These are phyloP conservation scores for Elsinoe ampelina DNA, from an alignment of 2,329 filamentous ascomycete genomes.

Conservation along the genomic window DNA sequence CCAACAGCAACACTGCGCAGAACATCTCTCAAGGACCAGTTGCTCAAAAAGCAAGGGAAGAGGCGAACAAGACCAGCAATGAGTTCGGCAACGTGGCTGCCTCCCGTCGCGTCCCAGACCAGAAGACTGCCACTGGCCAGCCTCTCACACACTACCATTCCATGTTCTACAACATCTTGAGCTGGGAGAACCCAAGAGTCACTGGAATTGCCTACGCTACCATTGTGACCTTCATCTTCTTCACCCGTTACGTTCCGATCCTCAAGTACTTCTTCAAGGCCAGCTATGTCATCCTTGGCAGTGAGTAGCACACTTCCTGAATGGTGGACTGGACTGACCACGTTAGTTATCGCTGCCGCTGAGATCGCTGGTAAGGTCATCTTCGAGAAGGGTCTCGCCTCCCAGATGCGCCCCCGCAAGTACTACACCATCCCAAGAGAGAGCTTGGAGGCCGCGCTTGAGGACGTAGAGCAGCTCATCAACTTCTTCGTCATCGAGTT, in stretches of 20 bases:
- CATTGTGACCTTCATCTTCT: conserved; percentile 51
- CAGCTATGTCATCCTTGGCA: conserved; percentile 49
- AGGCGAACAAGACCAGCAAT: conserved; percentile 46
- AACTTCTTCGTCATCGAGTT: conserved; percentile 62
- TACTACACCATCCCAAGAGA: conserved; percentile 60
- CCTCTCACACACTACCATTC: conserved; percentile 59
- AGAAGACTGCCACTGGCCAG: conserved; percentile 51
- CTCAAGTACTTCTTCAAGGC: conserved; percentile 54
- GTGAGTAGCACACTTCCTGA: conserved; percentile 30
- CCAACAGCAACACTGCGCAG: conserved; percentile 43
- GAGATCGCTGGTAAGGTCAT: conserved; percentile 49
- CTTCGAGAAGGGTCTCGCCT: conserved; percentile 50
- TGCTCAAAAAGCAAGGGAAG: conserved; percentile 47
- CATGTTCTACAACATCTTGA: conserved; percentile 56
- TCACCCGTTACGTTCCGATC: conserved; percentile 53
- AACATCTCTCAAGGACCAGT: conserved; percentile 42
- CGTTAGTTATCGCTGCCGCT: conserved; percentile 44
- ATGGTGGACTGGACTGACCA: conserved; percentile 13
- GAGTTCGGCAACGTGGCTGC: conserved; percentile 51
- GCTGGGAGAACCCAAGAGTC: conserved; percentile 58
- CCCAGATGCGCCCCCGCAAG: conserved; percentile 52
- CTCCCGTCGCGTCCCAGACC: conserved; percentile 43
- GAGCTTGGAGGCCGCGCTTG: conserved; percentile 50
- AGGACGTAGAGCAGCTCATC: conserved; percentile 54
- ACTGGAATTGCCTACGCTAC: conserved; percentile 51